Percentiles rank a stretch among this genome's conserved stretches.
phyloP scores from a whole-genome alignment of 83 land plant species.

The Larix sibirica region DNA sequence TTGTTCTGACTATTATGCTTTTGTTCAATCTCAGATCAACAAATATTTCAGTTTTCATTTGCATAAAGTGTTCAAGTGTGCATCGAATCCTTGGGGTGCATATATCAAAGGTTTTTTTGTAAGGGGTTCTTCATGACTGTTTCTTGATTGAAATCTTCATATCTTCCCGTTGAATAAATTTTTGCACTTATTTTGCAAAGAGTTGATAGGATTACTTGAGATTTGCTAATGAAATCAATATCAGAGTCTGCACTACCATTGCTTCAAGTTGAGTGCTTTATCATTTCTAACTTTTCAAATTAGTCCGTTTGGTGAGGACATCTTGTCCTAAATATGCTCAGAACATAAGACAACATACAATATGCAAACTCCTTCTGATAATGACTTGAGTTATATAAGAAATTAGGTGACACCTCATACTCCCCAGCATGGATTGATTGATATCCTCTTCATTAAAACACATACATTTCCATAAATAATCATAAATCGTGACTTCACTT shows the following conservation, averaged over 20 bases:
- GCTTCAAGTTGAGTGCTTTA: no score
- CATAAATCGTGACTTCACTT: no score
- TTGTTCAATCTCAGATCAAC: slow-evolving; percentile 48
- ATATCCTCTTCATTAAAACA: no score
- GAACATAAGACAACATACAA: no score
- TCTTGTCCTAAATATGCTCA: no score
- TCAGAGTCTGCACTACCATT: neutral
- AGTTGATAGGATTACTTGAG: neutral
- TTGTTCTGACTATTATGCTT: neutral
- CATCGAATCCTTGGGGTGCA: slow-evolving; percentile 92
- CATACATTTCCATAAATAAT: no score
- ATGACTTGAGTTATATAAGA: no score
- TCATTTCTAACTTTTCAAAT: no score
- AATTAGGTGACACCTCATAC: no score
- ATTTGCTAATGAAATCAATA: neutral
- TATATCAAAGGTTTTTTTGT: slow-evolving; percentile 64
- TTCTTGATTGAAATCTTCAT: neutral
- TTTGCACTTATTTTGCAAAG: slow-evolving; percentile 5
- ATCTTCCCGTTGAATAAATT: neutral
- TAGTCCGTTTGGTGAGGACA: neutral
- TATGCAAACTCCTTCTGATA: no score
- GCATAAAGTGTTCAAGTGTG: slow-evolving; percentile 89
- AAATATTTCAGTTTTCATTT: slow-evolving; percentile 73
- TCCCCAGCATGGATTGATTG: no score
- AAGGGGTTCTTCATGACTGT: no score